Percentiles rank a stretch among this genome's conserved stretches.
Evolutionary conservation across 2,329 filamentous ascomycete genomes (phyloP).

Genomic region (Gnomoniopsis smithogilvyi): DNA sequence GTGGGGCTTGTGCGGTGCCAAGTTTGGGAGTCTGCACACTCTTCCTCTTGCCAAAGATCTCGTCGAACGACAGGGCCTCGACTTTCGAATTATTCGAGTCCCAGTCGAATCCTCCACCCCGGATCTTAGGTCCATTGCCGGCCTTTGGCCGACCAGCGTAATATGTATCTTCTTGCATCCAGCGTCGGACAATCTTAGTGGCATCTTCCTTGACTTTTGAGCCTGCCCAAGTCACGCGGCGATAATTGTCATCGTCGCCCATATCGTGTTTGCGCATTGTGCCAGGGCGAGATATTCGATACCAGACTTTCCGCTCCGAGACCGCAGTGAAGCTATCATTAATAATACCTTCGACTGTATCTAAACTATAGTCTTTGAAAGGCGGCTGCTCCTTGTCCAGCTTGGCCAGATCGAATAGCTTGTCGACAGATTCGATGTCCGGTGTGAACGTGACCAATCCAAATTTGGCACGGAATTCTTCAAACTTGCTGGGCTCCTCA

Average conservation of each 20-base stretch:
- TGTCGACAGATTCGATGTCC: slow-evolving; percentile 23
- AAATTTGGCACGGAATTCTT: slow-evolving; percentile 27
- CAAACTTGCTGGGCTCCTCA: slow-evolving; percentile 3
- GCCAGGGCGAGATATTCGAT: slow-evolving; percentile 59
- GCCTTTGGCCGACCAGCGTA: slow-evolving; percentile 43
- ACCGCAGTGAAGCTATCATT: slow-evolving; percentile 51
- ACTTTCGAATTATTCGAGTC: slow-evolving; percentile 52
- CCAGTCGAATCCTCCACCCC: slow-evolving; percentile 58
- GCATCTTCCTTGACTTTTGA: slow-evolving; percentile 52
- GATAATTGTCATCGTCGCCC: slow-evolving; percentile 58
- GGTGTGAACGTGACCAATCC: slow-evolving; percentile 24
- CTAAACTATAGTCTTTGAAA: slow-evolving; percentile 17
- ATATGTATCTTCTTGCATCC: slow-evolving; percentile 64
- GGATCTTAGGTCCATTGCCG: slow-evolving; percentile 36
- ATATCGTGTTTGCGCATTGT: slow-evolving; percentile 54
- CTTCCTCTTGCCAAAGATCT: slow-evolving; percentile 37
- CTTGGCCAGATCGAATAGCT: slow-evolving; percentile 34
- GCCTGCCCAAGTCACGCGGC: slow-evolving; percentile 54
- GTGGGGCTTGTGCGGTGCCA: slow-evolving; percentile 22
- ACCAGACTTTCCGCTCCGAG: slow-evolving; percentile 62
- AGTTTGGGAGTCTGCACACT: slow-evolving; percentile 26
- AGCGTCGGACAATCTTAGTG: slow-evolving; percentile 57
- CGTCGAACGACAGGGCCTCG: slow-evolving; percentile 46
- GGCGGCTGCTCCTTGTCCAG: slow-evolving; percentile 24
- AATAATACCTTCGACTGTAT: slow-evolving; percentile 45